Conservation (phyloP, 352 stramenopile species). For the Phytophthora fragariae region DNA sequence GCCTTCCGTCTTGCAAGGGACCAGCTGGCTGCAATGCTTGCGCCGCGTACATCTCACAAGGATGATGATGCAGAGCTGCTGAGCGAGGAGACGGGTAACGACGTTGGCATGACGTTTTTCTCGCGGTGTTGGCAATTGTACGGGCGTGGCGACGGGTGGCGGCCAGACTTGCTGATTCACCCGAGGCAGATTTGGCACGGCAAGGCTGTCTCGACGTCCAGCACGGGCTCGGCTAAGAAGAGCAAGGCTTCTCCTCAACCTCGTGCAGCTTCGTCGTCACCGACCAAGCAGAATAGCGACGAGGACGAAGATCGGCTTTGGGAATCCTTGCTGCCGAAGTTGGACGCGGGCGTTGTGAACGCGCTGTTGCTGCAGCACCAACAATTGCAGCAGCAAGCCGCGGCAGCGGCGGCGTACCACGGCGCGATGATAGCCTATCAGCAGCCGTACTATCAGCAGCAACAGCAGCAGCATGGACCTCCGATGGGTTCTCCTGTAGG, state of each 20-base stretch:
- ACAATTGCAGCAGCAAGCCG: constrained; percentile 45
- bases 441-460: constrained; percentile 44
- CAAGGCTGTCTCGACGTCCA: constrained; percentile 33
- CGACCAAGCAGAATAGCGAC: constrained; percentile 24
- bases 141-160: constrained; percentile 76
- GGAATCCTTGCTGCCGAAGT: constrained; percentile 44
- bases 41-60: constrained; percentile 24
- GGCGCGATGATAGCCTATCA: constrained; percentile 40
- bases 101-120: constrained; percentile 60
- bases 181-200: constrained; percentile 78
- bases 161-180: constrained; percentile 81
- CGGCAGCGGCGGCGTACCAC: constrained; percentile 37
- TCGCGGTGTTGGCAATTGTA: constrained; percentile 68
- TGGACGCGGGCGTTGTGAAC: constrained; percentile 37
- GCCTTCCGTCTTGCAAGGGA: constrained; percentile 69
- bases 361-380: constrained; percentile 44
- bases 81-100: constrained; percentile 32
- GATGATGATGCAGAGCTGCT: constrained; percentile 32
- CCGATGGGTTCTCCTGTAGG: constrained; percentile 9
- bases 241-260: constrained; percentile 28
- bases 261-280: constrained; percentile 23
- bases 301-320: constrained; percentile 45
- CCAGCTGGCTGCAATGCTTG: constrained; percentile 53
- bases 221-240: constrained; percentile 31
- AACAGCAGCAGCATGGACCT: constrained; percentile 28